phyloP scores from a whole-genome alignment of 768 basidiomycete species.

The Kwoniella heveanensis region DNA sequence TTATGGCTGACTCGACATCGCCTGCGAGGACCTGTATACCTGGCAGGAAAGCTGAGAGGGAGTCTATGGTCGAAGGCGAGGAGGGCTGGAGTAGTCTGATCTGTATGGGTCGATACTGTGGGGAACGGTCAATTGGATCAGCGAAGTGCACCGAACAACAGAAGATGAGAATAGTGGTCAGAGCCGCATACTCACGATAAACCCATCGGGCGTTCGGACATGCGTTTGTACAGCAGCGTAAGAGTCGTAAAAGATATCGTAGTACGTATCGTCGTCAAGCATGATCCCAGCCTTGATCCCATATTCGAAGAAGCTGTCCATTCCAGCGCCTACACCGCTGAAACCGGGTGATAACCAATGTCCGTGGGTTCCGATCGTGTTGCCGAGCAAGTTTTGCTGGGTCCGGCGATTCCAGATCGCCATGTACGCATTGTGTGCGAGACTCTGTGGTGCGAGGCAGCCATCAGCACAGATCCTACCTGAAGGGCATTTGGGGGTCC shows the following conservation, averaged over 20 bases:
- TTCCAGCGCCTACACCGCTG: conserved; percentile 85
- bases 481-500: background rate
- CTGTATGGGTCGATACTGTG: conserved; percentile 81
- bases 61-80: conserved; percentile 77
- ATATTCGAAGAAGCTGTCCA: conserved; percentile 89
- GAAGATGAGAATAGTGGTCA: no score
- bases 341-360: conserved; percentile 75
- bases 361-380: conserved; percentile 80
- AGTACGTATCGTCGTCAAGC: conserved; percentile 69
- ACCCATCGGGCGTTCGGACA: conserved; percentile 76
- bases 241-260: conserved; percentile 80
- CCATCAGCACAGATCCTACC: background rate
- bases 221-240: conserved; percentile 85
- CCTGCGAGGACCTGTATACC: conserved; percentile 70
- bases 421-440: conserved; percentile 85
- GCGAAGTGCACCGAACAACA: no score
- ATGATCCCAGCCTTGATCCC: conserved; percentile 52
- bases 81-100: conserved; percentile 74
- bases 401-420: conserved; percentile 91
- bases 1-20: conserved; percentile 85
- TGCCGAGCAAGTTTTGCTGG: conserved; percentile 80
- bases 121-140: no score
- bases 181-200: conserved; percentile 79
- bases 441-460: conserved; percentile 60
- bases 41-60: conserved; percentile 95